A percentile compares a stretch with the other conserved stretches of the same genome.
Conservation (phyloP, 257 asterid species). For the Solanum pinnatisectum region DNA sequence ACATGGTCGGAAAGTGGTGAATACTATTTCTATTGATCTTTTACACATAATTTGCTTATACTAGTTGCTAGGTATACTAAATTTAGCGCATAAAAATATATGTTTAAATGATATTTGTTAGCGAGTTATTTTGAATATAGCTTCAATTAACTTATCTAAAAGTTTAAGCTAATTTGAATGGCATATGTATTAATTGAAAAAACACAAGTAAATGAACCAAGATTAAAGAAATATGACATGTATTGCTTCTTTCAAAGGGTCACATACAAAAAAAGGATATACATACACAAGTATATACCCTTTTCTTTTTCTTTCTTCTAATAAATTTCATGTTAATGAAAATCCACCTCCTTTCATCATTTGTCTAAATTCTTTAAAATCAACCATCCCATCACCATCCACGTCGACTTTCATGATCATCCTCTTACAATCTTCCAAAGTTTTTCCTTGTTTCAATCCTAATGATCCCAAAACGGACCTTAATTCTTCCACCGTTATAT, state of each 20-base stretch:
- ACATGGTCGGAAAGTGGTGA: not conserved
- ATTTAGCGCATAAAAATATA: not conserved
- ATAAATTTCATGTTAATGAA: not conserved
- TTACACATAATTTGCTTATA: not conserved
- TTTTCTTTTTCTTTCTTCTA: not conserved
- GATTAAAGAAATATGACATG: not conserved
- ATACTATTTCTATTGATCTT: not conserved
- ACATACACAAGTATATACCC: not conserved
- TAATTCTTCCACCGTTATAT: conserved; percentile 31
- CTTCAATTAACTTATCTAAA: not conserved
- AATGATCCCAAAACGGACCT: conserved; percentile 29
- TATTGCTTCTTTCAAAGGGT: not conserved
- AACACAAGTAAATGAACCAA: not conserved
- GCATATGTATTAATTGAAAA: not conserved
- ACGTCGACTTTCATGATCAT: conserved; percentile 36
- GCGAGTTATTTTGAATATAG: not conserved
- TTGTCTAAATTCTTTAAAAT: conserved; percentile 30
- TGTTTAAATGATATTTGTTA: not conserved
- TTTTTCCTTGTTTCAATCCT: conserved; percentile 28
- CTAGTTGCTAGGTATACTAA: not conserved
- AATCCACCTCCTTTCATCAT: conserved; percentile 47
- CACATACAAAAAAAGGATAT: not conserved
- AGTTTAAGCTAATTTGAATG: not conserved
- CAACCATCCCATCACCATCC: conserved; percentile 38
- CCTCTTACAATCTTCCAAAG: conserved; percentile 26